Base-by-base conservation (phyloP, 768 basidiomycete genomes). In the Trametes cinnabarina region DNA sequence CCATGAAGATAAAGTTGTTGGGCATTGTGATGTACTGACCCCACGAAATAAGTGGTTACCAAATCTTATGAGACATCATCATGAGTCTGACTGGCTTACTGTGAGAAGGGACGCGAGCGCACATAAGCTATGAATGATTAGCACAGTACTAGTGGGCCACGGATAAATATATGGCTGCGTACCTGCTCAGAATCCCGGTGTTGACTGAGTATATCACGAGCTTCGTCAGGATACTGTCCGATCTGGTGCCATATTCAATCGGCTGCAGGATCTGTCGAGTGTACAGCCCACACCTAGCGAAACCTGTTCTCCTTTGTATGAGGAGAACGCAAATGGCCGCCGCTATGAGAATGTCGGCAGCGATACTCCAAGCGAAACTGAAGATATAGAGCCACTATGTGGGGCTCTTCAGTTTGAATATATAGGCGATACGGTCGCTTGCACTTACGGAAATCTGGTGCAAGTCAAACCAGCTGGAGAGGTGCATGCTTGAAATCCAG, bases 151-250 rank as follows among this genome's bases (percentile, higher is more conserved):
- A n/a, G n/a, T n/a, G n/a, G n/a, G n/a, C n/a, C n/a, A n/a, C n/a
- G n/a, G n/a, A n/a, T n/a, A n/a, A n/a, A n/a, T n/a, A n/a, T n/a
- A n/a, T n/a, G n/a, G n/a, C n/a, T 14, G 15, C n/a, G 8, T n/a
- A 51, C 51, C 37, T 51, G 40, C 25, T 51, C 7, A 51, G 10
- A n/a, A 30, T 4, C 7, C 39, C 51, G 7, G 39, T 42, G n/a
- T 51, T 51, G 20, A 51, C 51, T 10, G 51, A 41, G n/a, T 51
- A 51, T 8, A 42, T 41, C 5, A 32, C 28, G 4, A 51, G 26
- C 10, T n/a, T 42, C 12, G 39, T 25, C 12, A 51, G 9, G 10
- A 51, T 39, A 11, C 15, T 30, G n/a, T 51, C 51, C 6, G 51
- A 51, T 19, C 51, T 51, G n/a, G 2, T 6, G 3, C 12, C 23